phyloP scores from a whole-genome alignment of 1,139 yeast genomes.

The Casaregolazyma suthepensis region DNA sequence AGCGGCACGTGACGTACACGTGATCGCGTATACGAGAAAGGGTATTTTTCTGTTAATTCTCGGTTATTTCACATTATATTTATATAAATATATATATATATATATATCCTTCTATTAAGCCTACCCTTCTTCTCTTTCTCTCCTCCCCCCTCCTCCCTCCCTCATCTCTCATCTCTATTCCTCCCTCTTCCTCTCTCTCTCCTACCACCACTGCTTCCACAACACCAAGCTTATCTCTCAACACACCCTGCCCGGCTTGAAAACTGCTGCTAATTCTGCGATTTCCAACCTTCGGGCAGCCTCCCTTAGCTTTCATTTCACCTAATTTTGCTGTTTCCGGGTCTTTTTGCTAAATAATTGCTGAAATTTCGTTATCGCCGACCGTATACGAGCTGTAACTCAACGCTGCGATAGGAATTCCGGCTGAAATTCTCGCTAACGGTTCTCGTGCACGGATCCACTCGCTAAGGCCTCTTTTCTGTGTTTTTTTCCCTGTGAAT shows the following conservation, averaged over 20 bases:
- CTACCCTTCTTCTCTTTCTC: too few relatives aligned
- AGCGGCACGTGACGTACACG: not conserved
- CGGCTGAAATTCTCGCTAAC: not conserved
- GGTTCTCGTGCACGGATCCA: not conserved
- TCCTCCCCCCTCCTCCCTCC: too few relatives aligned
- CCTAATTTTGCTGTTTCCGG: not conserved
- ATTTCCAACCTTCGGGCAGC: not conserved
- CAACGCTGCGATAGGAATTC: not conserved
- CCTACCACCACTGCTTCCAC: not conserved
- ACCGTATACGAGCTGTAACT: not conserved
- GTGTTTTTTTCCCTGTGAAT: not conserved
- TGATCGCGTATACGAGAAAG: too few relatives aligned
- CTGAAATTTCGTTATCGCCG: not conserved
- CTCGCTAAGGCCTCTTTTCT: not conserved
- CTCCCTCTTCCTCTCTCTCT: not conserved
- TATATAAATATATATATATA: too few relatives aligned
- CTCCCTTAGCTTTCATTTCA: not conserved
- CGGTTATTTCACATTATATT: too few relatives aligned
- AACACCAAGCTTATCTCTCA: not conserved
- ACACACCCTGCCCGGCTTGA: not conserved
- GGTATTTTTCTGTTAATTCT: too few relatives aligned
- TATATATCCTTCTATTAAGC: too few relatives aligned
- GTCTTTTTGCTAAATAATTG: too few relatives aligned
- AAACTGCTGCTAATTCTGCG: not conserved
- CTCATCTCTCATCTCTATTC: too few relatives aligned